A percentile compares a stretch with the other conserved stretches of the same genome.
Conservation (phyloP, 768 basidiomycete species). For the Brasilioporus rufonigricans region DNA sequence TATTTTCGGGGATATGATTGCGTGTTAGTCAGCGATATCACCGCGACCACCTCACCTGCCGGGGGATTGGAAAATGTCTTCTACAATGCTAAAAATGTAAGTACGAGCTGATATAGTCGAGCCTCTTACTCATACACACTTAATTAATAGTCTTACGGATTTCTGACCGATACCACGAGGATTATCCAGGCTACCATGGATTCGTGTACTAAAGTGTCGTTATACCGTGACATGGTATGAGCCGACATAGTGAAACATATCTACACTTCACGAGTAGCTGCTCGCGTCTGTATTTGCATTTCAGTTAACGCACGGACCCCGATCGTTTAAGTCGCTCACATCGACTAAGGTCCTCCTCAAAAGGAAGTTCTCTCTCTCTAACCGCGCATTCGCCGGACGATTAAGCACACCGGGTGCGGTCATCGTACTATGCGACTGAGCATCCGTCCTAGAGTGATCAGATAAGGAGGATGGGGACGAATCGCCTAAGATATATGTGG, state of each 20-base stretch:
- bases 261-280: neutral
- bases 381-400: neutral
- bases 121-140: neutral
- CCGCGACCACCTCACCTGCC: constrained; percentile 60
- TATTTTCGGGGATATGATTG: constrained; percentile 51
- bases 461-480: neutral
- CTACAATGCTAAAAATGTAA: constrained; percentile 54
- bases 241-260: neutral
- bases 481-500: constrained; percentile 8
- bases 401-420: neutral
- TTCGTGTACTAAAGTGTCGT: too few species aligned
- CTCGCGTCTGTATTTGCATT: neutral
- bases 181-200: constrained; percentile 22
- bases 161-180: constrained; percentile 40
- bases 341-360: neutral
- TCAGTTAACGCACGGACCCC: constrained; percentile 2
- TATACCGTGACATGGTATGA: neutral
- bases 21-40: constrained; percentile 48
- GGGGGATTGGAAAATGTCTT: constrained; percentile 57
- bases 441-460: neutral
- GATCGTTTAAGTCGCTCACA: constrained; percentile 4
- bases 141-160: constrained; percentile 46
- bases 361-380: neutral
- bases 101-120: constrained; percentile 17
- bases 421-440: neutral